Percentiles rank a stretch among this genome's conserved stretches.
phyloP scores from a whole-genome alignment of 345 rosid genomes.

The Aquilaria yunnanensis region DNA sequence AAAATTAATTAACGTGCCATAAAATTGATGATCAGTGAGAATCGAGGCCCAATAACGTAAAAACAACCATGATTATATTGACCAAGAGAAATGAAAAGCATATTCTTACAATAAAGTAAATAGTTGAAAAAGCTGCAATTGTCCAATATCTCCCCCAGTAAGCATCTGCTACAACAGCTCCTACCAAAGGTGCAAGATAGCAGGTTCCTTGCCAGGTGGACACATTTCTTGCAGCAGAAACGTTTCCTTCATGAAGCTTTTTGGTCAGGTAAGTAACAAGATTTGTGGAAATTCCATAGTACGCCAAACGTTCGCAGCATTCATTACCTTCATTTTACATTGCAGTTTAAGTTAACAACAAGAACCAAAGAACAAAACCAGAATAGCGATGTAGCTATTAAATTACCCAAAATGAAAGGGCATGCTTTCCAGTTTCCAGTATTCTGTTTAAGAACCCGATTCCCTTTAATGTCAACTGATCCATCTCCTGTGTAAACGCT shows the following conservation, averaged over 20 bases:
- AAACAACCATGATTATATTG: neutral
- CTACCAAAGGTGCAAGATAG: slow-evolving; percentile 88
- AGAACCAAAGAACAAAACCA: neutral
- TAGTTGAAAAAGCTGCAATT: slow-evolving; percentile 75
- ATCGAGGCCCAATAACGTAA: neutral
- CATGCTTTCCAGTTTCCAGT: slow-evolving; percentile 98
- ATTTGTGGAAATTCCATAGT: slow-evolving; percentile 85
- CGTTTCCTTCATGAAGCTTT: slow-evolving; percentile 83
- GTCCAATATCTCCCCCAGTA: slow-evolving; percentile 99
- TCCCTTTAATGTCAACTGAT: slow-evolving; percentile 69
- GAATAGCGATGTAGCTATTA: neutral
- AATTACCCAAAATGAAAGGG: slow-evolving; percentile 74
- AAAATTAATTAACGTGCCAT: neutral
- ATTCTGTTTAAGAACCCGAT: slow-evolving; percentile 68
- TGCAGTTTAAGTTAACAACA: neutral
- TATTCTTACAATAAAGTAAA: slow-evolving; percentile 60
- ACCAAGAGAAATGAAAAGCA: neutral
- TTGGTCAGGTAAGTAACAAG: slow-evolving; percentile 80
- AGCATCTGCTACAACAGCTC: slow-evolving; percentile 89
- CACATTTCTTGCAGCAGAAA: slow-evolving; percentile 82
- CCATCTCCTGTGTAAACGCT: slow-evolving; percentile 81
- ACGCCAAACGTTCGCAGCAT: slow-evolving; percentile 94
- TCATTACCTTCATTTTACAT: slow-evolving; percentile 52
- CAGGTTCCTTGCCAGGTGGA: slow-evolving; percentile 91
- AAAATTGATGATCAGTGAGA: slow-evolving; percentile 1